phyloP scores from a whole-genome alignment of 352 stramenopile genomes.

The Albugo laibachii region DNA sequence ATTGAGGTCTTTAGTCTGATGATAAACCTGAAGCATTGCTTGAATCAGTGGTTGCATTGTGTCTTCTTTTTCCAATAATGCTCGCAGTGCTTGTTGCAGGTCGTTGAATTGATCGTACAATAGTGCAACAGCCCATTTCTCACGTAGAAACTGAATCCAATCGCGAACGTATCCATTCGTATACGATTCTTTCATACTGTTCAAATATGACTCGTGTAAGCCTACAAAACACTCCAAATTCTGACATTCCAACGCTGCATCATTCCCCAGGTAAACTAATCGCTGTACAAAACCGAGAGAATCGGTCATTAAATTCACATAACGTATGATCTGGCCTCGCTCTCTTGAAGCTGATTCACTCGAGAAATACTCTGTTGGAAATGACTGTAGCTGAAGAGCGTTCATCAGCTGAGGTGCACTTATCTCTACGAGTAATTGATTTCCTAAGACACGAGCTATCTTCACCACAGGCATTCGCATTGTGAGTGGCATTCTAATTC shows the following conservation, averaged over 20 bases:
- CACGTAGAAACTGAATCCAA: slow-evolving; percentile 69
- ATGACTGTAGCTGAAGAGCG: slow-evolving; percentile 31
- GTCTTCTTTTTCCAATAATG: slow-evolving; percentile 45
- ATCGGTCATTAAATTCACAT: slow-evolving; percentile 53
- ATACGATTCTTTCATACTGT: slow-evolving; percentile 59
- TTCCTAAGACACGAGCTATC: slow-evolving; percentile 18
- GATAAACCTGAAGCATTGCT: slow-evolving; percentile 31
- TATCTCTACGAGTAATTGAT: slow-evolving; percentile 50
- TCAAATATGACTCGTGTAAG: slow-evolving; percentile 73
- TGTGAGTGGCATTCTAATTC: slow-evolving; percentile 30
- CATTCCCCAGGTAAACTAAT: slow-evolving; percentile 44
- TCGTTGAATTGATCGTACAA: slow-evolving; percentile 65
- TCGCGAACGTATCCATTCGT: slow-evolving; percentile 42
- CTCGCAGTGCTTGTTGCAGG: slow-evolving; percentile 35
- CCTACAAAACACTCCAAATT: slow-evolving; percentile 65
- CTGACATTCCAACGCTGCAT: slow-evolving; percentile 15
- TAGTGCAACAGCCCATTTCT: slow-evolving; percentile 50
- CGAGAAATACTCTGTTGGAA: slow-evolving; percentile 22
- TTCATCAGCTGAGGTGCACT: slow-evolving; percentile 47
- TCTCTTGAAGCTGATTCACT: background rate
- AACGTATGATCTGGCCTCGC: slow-evolving; percentile 8
- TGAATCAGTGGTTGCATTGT: slow-evolving; percentile 40
- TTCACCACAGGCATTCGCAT: slow-evolving; percentile 50
- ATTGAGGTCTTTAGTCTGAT: slow-evolving; percentile 42
- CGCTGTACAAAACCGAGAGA: slow-evolving; percentile 50